Evolutionary conservation across 495 filamentous ascomycete genomes (phyloP).

Genomic region (Aspergillus diversus): DNA sequence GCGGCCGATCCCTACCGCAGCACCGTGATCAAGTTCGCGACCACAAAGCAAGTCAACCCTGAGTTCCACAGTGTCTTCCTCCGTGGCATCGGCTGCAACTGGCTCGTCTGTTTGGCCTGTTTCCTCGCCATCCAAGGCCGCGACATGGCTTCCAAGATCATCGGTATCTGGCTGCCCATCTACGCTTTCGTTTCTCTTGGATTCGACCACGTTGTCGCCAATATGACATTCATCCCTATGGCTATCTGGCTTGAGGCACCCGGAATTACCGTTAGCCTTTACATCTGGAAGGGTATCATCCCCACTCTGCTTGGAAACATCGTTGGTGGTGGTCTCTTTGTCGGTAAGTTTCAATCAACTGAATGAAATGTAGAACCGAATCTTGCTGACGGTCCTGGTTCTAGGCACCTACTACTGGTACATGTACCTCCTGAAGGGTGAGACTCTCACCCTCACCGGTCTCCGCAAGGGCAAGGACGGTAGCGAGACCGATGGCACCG

Average conservation of each 20-base stretch:
- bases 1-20: slow-evolving; percentile 51
- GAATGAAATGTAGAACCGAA: neutral
- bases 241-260: slow-evolving; percentile 58
- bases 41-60: slow-evolving; percentile 58
- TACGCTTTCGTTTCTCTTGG: slow-evolving; percentile 63
- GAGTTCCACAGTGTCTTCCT: slow-evolving; percentile 64
- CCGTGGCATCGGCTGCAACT: slow-evolving; percentile 64
- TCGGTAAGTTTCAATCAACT: slow-evolving; percentile 30
- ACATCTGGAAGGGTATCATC: slow-evolving; percentile 69
- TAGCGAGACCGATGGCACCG: slow-evolving; percentile 6
- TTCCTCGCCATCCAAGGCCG: slow-evolving; percentile 61
- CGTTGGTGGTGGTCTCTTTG: slow-evolving; percentile 58
- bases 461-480: slow-evolving; percentile 17
- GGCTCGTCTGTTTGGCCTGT: slow-evolving; percentile 64
- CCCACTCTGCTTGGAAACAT: slow-evolving; percentile 62
- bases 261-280: slow-evolving; percentile 52
- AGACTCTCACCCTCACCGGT: slow-evolving; percentile 27
- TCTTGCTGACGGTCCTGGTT: slow-evolving; percentile 24
- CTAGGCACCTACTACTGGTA: slow-evolving; percentile 56
- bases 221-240: slow-evolving; percentile 67
- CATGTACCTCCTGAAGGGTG: slow-evolving; percentile 45
- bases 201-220: slow-evolving; percentile 66
- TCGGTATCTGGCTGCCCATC: slow-evolving; percentile 67
- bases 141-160: slow-evolving; percentile 58
- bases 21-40: slow-evolving; percentile 55